Conservation (phyloP, 176 grass and related monocot genomes). For the Alloteropsis semialata region DNA sequence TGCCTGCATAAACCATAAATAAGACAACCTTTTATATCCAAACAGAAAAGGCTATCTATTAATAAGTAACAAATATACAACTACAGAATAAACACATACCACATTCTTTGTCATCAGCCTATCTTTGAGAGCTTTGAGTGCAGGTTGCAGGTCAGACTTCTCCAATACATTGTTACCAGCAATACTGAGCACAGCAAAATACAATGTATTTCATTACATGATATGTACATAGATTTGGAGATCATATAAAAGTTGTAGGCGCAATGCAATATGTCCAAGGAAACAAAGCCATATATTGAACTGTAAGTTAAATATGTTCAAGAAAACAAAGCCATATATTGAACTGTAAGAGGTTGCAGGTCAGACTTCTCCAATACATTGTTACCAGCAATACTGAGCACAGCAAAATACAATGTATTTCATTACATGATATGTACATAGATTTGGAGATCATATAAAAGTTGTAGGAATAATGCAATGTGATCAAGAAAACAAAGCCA, state of each 20-base stretch:
- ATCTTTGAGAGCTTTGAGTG: conserved; percentile 92
- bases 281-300: neutral
- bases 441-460: neutral
- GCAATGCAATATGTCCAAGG: neutral
- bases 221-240: neutral
- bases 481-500: neutral
- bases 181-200: conserved; percentile 60
- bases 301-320: neutral
- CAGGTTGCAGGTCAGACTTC: conserved; percentile 76
- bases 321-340: neutral
- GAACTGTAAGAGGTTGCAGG: conserved; percentile 41
- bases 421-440: neutral
- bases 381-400: conserved; percentile 82
- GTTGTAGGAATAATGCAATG: neutral
- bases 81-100: conserved; percentile 53
- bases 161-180: conserved; percentile 73
- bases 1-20: conserved; percentile 57
- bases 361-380: conserved; percentile 71
- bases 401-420: conserved; percentile 17
- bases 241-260: neutral
- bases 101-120: conserved; percentile 91
- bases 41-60: neutral
- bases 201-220: neutral
- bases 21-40: conserved; percentile 8
- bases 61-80: neutral